Conservation (phyloP, 2,329 filamentous ascomycete genomes). For the Colletotrichum cereale region DNA sequence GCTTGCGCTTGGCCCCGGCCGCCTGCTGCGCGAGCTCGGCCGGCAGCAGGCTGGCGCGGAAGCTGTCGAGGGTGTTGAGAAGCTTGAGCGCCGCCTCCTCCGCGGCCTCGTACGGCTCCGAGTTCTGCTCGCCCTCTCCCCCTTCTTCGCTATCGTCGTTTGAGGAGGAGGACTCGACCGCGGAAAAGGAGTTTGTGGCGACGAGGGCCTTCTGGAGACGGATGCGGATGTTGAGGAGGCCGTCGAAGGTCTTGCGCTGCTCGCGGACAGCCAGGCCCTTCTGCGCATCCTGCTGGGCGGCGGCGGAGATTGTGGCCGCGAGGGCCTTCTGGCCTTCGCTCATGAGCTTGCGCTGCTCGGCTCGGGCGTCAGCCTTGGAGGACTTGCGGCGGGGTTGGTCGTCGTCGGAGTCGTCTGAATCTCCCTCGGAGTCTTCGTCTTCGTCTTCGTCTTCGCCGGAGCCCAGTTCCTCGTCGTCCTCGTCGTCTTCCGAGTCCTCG, state of each 20-base stretch:
- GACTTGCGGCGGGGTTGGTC: slow-evolving; percentile 30
- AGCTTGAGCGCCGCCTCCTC: slow-evolving; percentile 88
- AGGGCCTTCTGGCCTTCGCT: slow-evolving; percentile 75
- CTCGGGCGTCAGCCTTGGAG: slow-evolving; percentile 53
- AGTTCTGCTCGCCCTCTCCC: slow-evolving; percentile 50
- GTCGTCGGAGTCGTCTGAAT: slow-evolving; percentile 46
- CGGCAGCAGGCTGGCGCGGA: slow-evolving; percentile 72
- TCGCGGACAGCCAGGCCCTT: slow-evolving; percentile 90
- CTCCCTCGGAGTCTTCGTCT: slow-evolving; percentile 52
- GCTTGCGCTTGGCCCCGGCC: slow-evolving; percentile 73
- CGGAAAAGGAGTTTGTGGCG: slow-evolving; percentile 79
- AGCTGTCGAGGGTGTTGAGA: slow-evolving; percentile 82
- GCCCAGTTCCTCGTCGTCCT: slow-evolving; percentile 49
- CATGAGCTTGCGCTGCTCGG: slow-evolving; percentile 76
- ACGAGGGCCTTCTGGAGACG: slow-evolving; percentile 92
- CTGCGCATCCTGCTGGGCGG: slow-evolving; percentile 80
- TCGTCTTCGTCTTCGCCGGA: slow-evolving; percentile 49
- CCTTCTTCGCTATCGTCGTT: not conserved
- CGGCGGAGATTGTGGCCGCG: slow-evolving; percentile 70
- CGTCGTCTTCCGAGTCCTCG: slow-evolving; percentile 43
- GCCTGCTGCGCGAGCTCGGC: slow-evolving; percentile 51
- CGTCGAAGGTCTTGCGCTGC: slow-evolving; percentile 88
- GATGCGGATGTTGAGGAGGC: slow-evolving; percentile 89
- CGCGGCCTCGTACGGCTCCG: slow-evolving; percentile 76
- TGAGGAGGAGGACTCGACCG: slow-evolving; percentile 57